These are phyloP conservation scores for Pleurotus platypus DNA, from an alignment of 768 basidiomycete species.

Conservation along the genomic window DNA sequence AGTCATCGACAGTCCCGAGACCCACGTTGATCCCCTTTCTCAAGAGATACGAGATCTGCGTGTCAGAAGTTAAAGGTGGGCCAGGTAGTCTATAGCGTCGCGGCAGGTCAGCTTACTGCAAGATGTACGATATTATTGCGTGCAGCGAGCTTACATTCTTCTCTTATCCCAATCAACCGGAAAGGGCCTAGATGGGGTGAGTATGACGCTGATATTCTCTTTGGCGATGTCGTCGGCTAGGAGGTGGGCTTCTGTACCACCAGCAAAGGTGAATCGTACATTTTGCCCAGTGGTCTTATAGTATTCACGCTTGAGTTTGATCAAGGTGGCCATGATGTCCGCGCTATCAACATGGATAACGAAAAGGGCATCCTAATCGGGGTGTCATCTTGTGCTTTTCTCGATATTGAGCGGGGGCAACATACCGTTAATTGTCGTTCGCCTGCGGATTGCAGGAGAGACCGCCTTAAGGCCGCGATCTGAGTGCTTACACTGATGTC, in stretches of 20 bases:
- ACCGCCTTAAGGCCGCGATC: slow-evolving; percentile 48
- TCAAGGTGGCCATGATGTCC: slow-evolving; percentile 70
- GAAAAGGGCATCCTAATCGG: slow-evolving; percentile 41
- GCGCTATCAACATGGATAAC: slow-evolving; percentile 68
- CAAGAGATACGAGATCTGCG: slow-evolving; percentile 50
- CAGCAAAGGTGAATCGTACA: slow-evolving; percentile 48
- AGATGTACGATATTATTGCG: neutral
- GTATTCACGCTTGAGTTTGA: slow-evolving; percentile 55
- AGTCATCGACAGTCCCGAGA: slow-evolving; percentile 55
- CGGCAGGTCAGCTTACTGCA: neutral
- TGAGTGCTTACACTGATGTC: slow-evolving; percentile 58
- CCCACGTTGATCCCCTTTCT: slow-evolving; percentile 61
- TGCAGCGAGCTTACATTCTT: slow-evolving; percentile 45
- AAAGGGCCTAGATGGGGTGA: slow-evolving; percentile 59
- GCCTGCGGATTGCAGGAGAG: slow-evolving; percentile 28
- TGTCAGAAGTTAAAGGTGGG: slow-evolving; percentile 60
- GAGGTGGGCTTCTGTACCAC: slow-evolving; percentile 59
- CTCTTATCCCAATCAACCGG: slow-evolving; percentile 63
- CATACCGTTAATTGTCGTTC: too few relatives aligned
- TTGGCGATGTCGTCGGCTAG: slow-evolving; percentile 59
- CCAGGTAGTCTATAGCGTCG: slow-evolving; percentile 53
- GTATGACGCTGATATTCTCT: slow-evolving; percentile 68
- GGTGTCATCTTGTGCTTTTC: slow-evolving; percentile 20
- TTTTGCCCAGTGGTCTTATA: slow-evolving; percentile 29
- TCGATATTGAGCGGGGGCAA: too few relatives aligned